Evolutionary conservation across 257 asterid species (phyloP).

Genomic region (Solanum dulcamara): DNA sequence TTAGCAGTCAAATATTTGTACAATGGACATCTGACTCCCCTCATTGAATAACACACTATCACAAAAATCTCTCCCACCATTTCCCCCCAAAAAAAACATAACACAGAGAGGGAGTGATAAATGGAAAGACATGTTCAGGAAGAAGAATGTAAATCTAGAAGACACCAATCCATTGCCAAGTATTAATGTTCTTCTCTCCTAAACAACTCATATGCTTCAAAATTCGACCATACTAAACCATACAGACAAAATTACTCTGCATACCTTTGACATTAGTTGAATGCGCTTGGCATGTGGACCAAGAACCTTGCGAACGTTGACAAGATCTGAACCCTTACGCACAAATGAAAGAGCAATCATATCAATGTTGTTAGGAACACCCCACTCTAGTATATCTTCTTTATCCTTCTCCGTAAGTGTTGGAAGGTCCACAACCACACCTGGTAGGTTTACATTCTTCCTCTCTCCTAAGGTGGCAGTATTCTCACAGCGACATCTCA

Average conservation of each 20-base stretch:
- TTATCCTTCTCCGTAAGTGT: constrained; percentile 80
- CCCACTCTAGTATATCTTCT: constrained; percentile 80
- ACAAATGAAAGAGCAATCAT: constrained; percentile 89
- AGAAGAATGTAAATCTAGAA: neutral
- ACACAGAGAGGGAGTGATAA: neutral
- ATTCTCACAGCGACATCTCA: constrained; percentile 70
- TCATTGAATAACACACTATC: neutral
- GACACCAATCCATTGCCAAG: neutral
- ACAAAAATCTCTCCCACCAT: neutral
- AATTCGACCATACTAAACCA: neutral
- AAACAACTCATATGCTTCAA: neutral
- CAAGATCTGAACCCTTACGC: constrained; percentile 84
- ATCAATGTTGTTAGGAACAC: constrained; percentile 75
- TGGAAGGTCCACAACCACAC: constrained; percentile 81
- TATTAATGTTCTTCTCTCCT: neutral
- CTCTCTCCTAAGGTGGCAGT: constrained; percentile 76
- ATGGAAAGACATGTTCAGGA: neutral
- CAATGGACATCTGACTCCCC: neutral
- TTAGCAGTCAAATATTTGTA: neutral
- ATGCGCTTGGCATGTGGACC: constrained; percentile 67
- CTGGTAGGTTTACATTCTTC: constrained; percentile 77
- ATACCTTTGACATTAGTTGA: constrained; percentile 74
- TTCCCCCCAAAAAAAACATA: neutral
- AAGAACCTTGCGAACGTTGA: constrained; percentile 66
- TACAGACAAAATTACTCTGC: neutral